A percentile compares a stretch with the other conserved stretches of the same genome.
Conservation (phyloP, 2,329 filamentous ascomycete species). For the Harringtonia aguacate region DNA sequence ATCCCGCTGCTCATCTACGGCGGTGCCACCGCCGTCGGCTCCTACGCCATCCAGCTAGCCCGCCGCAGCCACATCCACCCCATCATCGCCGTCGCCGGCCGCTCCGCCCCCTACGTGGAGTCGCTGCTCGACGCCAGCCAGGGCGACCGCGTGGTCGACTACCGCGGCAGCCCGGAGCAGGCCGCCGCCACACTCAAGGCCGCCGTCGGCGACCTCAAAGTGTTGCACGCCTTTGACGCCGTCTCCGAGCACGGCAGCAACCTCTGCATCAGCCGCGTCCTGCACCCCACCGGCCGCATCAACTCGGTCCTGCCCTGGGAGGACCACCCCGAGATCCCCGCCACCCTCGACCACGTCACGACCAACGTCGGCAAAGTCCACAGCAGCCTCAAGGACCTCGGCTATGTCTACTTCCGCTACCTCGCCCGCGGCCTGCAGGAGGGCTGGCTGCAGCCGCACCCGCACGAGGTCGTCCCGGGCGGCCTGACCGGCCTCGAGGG, state of each 20-base stretch:
- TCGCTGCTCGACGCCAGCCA: slow-evolving; percentile 31
- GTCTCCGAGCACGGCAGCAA: slow-evolving; percentile 36
- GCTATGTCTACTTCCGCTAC: slow-evolving; percentile 24
- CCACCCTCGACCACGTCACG: slow-evolving; percentile 10
- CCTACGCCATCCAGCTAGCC: slow-evolving; percentile 41
- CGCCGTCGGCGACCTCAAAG: slow-evolving; percentile 20
- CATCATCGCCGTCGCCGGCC: slow-evolving; percentile 40
- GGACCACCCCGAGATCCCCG: slow-evolving; percentile 15
- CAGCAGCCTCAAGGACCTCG: slow-evolving; percentile 17
- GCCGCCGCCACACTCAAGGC: slow-evolving; percentile 27
- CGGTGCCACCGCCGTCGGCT: slow-evolving; percentile 36
- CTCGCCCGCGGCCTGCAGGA: slow-evolving; percentile 25
- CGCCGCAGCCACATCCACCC: slow-evolving; percentile 38
- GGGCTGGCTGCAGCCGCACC: slow-evolving; percentile 33
- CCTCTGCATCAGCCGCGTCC: slow-evolving; percentile 22
- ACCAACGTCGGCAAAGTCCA: slow-evolving; percentile 15
- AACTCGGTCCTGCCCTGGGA: slow-evolving; percentile 19
- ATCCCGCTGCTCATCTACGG: slow-evolving; percentile 30
- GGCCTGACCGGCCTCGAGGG: slow-evolving; percentile 39
- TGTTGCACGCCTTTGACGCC: slow-evolving; percentile 18
- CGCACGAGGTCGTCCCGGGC: slow-evolving; percentile 34
- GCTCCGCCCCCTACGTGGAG: slow-evolving; percentile 31
- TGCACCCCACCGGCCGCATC: slow-evolving; percentile 14
- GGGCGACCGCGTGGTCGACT: slow-evolving; percentile 44
- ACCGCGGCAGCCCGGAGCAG: slow-evolving; percentile 36